Conservation (phyloP, 805 yeast species). For the Metschnikowia lachancei region DNA sequence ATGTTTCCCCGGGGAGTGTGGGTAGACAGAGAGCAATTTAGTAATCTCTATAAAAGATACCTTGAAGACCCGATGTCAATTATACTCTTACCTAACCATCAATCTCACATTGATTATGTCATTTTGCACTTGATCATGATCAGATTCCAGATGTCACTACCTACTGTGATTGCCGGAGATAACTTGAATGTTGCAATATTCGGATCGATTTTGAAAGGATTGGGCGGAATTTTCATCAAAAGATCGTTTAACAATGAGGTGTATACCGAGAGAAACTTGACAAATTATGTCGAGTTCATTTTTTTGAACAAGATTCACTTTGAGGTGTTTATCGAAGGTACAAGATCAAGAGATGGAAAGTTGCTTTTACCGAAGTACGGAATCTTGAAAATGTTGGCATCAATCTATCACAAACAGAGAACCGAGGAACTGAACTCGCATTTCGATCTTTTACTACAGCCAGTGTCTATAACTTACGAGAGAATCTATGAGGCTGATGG, state of each 20-base stretch:
- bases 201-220: constrained; percentile 46
- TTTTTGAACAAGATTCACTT: constrained; percentile 48
- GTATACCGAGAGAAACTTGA: constrained; percentile 47
- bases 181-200: constrained; percentile 58
- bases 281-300: constrained; percentile 47
- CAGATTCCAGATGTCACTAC: constrained; percentile 52
- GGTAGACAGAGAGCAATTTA: constrained; percentile 33
- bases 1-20: constrained; percentile 46
- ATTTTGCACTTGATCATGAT: constrained; percentile 53
- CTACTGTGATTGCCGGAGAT: constrained; percentile 64
- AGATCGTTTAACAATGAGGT: constrained; percentile 45
- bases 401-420: constrained; percentile 43
- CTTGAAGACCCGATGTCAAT: constrained; percentile 42
- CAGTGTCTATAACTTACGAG: constrained; percentile 59
- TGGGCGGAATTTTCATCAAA: constrained; percentile 59
- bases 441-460: constrained; percentile 44
- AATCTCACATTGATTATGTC: constrained; percentile 60
- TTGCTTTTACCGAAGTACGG: constrained; percentile 61
- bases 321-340: constrained; percentile 66
- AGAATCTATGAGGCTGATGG: constrained; percentile 55
- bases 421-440: constrained; percentile 16
- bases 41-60: constrained; percentile 30
- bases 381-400: constrained; percentile 50
- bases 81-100: constrained; percentile 58
- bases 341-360: constrained; percentile 65